Base-by-base conservation (phyloP, 768 basidiomycete genomes). In the Rhodotorula graminis region DNA sequence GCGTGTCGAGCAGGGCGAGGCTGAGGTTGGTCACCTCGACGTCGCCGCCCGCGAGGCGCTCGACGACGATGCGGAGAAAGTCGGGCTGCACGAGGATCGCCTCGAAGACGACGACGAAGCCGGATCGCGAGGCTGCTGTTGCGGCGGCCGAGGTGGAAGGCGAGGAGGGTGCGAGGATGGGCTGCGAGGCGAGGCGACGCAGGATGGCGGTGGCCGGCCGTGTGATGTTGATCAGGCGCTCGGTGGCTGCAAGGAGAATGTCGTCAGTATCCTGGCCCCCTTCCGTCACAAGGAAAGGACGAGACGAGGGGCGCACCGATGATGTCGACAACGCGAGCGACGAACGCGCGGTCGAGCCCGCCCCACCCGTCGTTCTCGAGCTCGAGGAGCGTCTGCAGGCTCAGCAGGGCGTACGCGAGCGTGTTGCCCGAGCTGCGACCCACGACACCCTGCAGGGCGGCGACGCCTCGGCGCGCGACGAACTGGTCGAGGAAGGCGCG, bases 141-240 rank as follows among this genome's bases (percentile, higher is more conserved):
- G 16, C 23, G 2, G 42, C 42, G 8, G 18, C 12, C 0, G 37
- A 23, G 52, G 37, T 10, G 2, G 46, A 44, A 12, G 44, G 5
- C 1, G 42, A n/a, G 33, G 44, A 47, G 23, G 71, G 49, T 12
- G 65, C 44, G 27, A 52, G 29, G 47, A 63, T 29, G 52, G 53
- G 55, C 49, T 40, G 59, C 3, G 60, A 58, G 58, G 68, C 62
- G 31, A 95, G 86, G 74, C 89, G 89, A 82, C 92, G 91, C 73
- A 94, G 84, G 67, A 95, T 93, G 47, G 90, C 88, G 56, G 91
- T 93, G 2, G 92, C 93, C 47, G 93, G 93, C 11, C 92, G 88
- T 77, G 90, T 91, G 70, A 94, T 91, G 72, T 96, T 96, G 83
- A 94, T 88, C 27, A 88, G 84, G 0, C 89, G 84, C 0, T 90